Conservation (phyloP, 2,329 filamentous ascomycete species). For the Colletotrichum sp. region DNA sequence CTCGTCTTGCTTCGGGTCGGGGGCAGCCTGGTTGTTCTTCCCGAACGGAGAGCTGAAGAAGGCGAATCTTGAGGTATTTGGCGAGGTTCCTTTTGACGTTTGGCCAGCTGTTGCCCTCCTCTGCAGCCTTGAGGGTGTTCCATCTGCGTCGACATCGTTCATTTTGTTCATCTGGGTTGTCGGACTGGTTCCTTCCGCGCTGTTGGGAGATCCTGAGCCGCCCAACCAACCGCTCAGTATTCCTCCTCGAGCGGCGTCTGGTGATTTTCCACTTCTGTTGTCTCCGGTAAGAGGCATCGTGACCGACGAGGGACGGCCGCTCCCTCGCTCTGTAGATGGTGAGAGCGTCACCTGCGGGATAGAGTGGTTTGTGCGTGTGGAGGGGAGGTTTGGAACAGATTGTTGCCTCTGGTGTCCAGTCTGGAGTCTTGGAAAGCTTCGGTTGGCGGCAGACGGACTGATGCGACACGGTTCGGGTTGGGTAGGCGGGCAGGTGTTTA, state of each 20-base stretch:
- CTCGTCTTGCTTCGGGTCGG: constrained; percentile 42
- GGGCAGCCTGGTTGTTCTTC: constrained; percentile 35
- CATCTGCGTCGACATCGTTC: constrained; percentile 27
- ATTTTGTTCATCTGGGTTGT: constrained; percentile 15
- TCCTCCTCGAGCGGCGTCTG: constrained; percentile 29
- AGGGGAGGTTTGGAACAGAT: constrained; percentile 40
- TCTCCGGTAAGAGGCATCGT: constrained; percentile 51
- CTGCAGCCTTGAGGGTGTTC: constrained; percentile 33
- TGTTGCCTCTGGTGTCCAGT: constrained; percentile 36
- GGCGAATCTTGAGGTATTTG: constrained; percentile 46
- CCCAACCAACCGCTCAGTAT: constrained; percentile 37
- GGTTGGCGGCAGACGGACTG: neutral
- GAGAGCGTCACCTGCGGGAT: constrained; percentile 13
- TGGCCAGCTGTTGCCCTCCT: constrained; percentile 25
- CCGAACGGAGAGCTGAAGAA: constrained; percentile 51
- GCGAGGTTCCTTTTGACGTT: constrained; percentile 38
- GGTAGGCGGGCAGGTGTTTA: constrained; percentile 16
- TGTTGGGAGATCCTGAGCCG: constrained; percentile 29
- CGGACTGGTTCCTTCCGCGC: constrained; percentile 23
- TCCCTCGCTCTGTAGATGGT: constrained; percentile 30
- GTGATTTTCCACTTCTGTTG: constrained; percentile 31
- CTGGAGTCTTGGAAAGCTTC: neutral
- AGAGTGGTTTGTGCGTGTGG: constrained; percentile 23
- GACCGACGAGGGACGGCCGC: constrained; percentile 25
- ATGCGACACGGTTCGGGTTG: constrained; percentile 7